Evolutionary conservation across 2,329 filamentous ascomycete species (phyloP), one percentile per base, ranked within the genome.

Genomic region (Trichoderma simmonsii): DNA sequence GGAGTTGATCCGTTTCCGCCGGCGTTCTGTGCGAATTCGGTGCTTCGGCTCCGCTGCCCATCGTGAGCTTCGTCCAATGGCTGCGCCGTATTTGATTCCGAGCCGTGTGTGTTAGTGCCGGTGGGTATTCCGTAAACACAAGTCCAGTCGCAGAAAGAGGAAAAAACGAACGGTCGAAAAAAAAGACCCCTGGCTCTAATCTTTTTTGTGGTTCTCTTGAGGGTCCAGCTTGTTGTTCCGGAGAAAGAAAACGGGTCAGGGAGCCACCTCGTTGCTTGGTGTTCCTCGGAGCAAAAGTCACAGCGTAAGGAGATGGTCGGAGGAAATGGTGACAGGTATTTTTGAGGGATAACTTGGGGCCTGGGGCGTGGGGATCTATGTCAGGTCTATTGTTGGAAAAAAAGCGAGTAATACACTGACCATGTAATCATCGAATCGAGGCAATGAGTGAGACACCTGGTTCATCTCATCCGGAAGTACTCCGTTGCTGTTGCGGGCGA

Each of bases 1-100:
- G 64, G 54, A n/a, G 64, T 67, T 67, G 64, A 59, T 57, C 64
- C 64, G 64, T 67, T 59, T 67, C 64, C 64, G 64, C 54, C 64
- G 48, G 32, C 12, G n/a, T 67, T 4, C 32, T 24, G 14, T 24
- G 39, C 34, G 36, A 67, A 59, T 67, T 67, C 64, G 36, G 32
- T 67, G 51, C 51, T 54, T 54, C 30, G 57, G 48, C 43, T 67
- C 48, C 64, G 64, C 51, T 24, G 21, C 59, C 8, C 26, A 34
- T 69, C 28, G 12, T 21, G 14, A 51, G 56, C 65, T 51, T 24
- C 34, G 56, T 48, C 65, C 65, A 69, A 69, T 60, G 21, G 36
- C 36, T 61, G 65, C 56, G 36, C 56, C 18, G 56, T 34, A n/a
- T 28, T 28, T 18, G 54, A 48, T 68, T 68, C 54, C 65, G 65